Base-by-base conservation (phyloP, 2,329 filamentous ascomycete genomes). In the Akanthomyces uredinophilus region DNA sequence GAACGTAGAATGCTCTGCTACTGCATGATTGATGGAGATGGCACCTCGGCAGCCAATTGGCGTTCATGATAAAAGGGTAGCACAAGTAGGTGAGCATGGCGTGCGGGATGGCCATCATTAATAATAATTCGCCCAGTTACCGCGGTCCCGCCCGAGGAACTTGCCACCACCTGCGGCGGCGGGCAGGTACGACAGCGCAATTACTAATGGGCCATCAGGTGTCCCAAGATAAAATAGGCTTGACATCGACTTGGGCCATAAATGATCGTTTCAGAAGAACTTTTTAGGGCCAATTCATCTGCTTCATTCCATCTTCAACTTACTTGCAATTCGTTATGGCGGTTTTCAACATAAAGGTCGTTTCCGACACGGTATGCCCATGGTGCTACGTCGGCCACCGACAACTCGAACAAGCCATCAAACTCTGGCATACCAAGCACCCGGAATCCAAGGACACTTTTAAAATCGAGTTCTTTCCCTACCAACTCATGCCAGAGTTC, bases 401-500 rank as follows among this genome's bases (percentile, higher is more conserved):
- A 62, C 75, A 77, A 62, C 75, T 83, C 60, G 74, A 80, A 61
- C 65, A 65, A n/a, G 81, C 81, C 47, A 79, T 82, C 61, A 70
- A 71, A 29, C 66, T 73, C 2, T 81, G 79, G 70, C 71, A 70
- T 59, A 65, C 72, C 13, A 70, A 68, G 24, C 70, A 81, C 63
- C 78, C 79, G 1, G 69, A 75, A 14, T 75, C 74, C 46, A 70
- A 71, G 10, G 91, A 96, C 76, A 91, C 83, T 37, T 82, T 83
- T 64, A 71, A 77, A 47, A 69, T 83, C 53, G 74, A 71, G 27
- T 82, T 79, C 67, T 75, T 73, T 8, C 81, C 81, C 0, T 81
- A 76, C 60, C 74, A 82, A 63, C 74, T 83, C 1, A 70, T 71
- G 49, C 78, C 78, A 0, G 66, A 72, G 7, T 68, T 71, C 43